Evolutionary conservation across 805 yeast genomes (phyloP), one percentile per base, ranked within the genome.

Genomic region (Debaryomyces tyrocola): DNA sequence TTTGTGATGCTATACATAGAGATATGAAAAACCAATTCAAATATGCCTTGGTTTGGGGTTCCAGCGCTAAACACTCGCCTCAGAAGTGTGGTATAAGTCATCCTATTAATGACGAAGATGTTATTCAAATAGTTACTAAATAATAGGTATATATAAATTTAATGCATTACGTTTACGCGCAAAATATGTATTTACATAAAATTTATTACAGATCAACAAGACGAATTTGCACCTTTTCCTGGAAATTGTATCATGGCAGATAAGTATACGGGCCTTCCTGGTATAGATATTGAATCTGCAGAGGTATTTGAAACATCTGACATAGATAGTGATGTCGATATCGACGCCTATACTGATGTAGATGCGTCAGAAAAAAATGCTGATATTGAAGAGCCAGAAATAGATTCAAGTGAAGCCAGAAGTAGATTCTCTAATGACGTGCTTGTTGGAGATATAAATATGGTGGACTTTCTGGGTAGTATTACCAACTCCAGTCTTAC

Each of bases 41-140:
- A 64, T 90, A 91, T 63, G 98, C 98, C 0, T 69, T 90, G 59
- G 97, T 92, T 5, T 92, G 98, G 97, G 99, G 99, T 0, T 83
- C 91, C 1, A 85, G 95, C 40, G 87, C 97, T 6, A 94, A 94
- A 64, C 96, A 90, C 62, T 88, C 92, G 31, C 98, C 98, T 4
- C 99, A 92, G 62, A 92, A 92, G 62, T 92, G 98, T 74, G 98
- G 99, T 0, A 73, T 92, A 47, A 79, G 63, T 51, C 99, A 92
- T 63, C 72, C 73, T 33, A 85, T 94, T 11, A 82, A 87, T 55
- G 98, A 92, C 62, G 97, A 91, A 62, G 99, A 92, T 63, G 99
- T 92, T 14, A 92, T 94, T 18, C 85, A 94, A 42, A 82, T 92
- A 47, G 90, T 92, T 41, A 83, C 97, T 17, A 92, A 90, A 70